Evolutionary conservation across 352 stramenopile species (phyloP).

Genomic region (Globisporangium cylindrosporum): DNA sequence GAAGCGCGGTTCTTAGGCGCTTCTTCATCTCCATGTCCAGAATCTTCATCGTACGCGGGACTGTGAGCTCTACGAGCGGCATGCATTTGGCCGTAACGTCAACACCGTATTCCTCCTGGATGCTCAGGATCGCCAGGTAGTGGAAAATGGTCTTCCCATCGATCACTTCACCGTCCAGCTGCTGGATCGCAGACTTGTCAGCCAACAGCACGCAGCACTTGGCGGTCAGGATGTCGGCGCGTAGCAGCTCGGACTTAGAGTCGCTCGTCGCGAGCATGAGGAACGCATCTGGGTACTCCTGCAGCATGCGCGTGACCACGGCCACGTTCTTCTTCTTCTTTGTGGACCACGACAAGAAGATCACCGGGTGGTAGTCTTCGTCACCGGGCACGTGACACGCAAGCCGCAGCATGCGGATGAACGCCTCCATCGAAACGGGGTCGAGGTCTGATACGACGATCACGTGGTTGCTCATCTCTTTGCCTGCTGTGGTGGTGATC

Average conservation of each 20-base stretch:
- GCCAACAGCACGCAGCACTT: slow-evolving; percentile 56
- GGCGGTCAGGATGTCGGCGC: slow-evolving; percentile 53
- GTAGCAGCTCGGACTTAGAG: slow-evolving; percentile 53
- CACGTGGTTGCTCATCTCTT: slow-evolving; percentile 47
- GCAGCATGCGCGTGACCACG: slow-evolving; percentile 24
- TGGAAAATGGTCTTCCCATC: slow-evolving; percentile 65
- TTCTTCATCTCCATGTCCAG: slow-evolving; percentile 63
- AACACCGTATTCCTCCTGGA: slow-evolving; percentile 48
- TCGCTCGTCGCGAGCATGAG: slow-evolving; percentile 51
- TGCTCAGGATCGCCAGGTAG: slow-evolving; percentile 59
- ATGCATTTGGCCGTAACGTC: slow-evolving; percentile 43
- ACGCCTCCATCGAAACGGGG: slow-evolving; percentile 36
- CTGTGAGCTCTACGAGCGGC: slow-evolving; percentile 63
- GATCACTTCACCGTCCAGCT: slow-evolving; percentile 57
- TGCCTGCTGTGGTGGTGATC: slow-evolving; percentile 16
- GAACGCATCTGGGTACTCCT: slow-evolving; percentile 50
- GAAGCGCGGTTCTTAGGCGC: slow-evolving; percentile 21
- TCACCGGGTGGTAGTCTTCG: slow-evolving; percentile 45
- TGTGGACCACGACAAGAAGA: slow-evolving; percentile 62
- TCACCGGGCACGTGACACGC: slow-evolving; percentile 30
- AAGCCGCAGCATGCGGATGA: slow-evolving; percentile 50
- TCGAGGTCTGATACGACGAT: slow-evolving; percentile 61
- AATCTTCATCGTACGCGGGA: slow-evolving; percentile 65
- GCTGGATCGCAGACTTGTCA: slow-evolving; percentile 49
- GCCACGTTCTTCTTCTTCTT: slow-evolving; percentile 20